phyloP scores from a whole-genome alignment of 306 rosid genomes.

The Echinosophora koreensis region DNA sequence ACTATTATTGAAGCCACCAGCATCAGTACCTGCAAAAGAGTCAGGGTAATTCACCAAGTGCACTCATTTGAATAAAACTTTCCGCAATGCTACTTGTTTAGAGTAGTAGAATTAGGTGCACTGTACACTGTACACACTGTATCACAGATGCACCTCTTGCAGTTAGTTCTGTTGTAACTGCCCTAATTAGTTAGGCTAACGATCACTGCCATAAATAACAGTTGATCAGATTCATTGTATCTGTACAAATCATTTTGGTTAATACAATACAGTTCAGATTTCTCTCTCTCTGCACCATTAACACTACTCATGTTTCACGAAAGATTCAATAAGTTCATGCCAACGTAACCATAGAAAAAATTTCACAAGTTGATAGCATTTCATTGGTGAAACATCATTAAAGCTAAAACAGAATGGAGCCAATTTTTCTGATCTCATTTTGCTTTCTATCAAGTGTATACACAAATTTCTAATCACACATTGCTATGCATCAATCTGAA shows the following conservation, averaged over 20 bases:
- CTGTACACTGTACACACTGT: too few relatives aligned
- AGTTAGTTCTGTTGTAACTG: too few relatives aligned
- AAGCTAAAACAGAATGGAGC: constrained; percentile 14
- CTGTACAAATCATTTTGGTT: too few relatives aligned
- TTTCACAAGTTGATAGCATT: constrained; percentile 7
- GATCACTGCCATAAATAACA: too few relatives aligned
- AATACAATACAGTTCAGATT: too few relatives aligned
- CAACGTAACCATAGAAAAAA: constrained; percentile 1
- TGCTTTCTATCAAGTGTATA: neutral
- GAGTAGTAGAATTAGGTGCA: too few relatives aligned
- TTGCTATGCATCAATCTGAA: neutral
- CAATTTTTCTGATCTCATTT: neutral
- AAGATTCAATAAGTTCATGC: constrained; percentile 24
- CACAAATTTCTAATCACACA: constrained; percentile 21
- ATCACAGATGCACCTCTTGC: too few relatives aligned
- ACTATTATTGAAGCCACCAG: constrained; percentile 87
- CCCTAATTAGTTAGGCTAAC: too few relatives aligned
- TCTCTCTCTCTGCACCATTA: too few relatives aligned
- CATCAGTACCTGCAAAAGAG: constrained; percentile 70
- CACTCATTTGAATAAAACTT: constrained; percentile 30
- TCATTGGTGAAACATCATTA: constrained; percentile 13
- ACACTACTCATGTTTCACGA: neutral
- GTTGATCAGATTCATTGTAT: too few relatives aligned
- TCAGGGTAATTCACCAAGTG: constrained; percentile 21
- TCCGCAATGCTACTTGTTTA: constrained; percentile 7